Evolutionary conservation across 768 basidiomycete species (phyloP), one percentile per base, ranked within the genome.

Genomic region (Paxillus ammoniavirescens): DNA sequence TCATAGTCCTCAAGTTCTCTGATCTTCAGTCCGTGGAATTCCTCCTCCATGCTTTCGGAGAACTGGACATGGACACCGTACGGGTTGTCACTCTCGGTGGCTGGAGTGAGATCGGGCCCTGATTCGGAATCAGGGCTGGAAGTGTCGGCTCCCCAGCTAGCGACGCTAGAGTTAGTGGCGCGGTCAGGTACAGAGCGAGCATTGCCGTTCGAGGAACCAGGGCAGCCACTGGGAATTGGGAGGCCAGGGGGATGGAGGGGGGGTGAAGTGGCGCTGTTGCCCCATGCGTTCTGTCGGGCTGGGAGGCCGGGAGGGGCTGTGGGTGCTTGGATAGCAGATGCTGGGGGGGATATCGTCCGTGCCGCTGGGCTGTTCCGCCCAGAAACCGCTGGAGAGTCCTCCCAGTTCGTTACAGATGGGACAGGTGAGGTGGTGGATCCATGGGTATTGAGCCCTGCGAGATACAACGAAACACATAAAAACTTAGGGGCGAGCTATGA

Each of bases 61-160:
- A 65, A 63, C n/a, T 59, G 45, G 40, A 71, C 49, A 35, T 54
- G 58, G 38, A 61, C 50, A 5, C 26, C 52, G 45, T 57, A 52
- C 4, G 63, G 67, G 28, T 71, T 55, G 42, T 70, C 63, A 9
- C 63, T 59, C 17, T 61, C 63, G 2, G 60, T 62, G 41, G 65
- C 45, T 17, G 57, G 55, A 13, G 60, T 54, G n/a, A 56, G 55
- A 49, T 66, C 65, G 18, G 64, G 61, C 21, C 60, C 59, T 40
- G 52, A 63, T 41, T 68, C 62, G 8, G 67, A 60, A 38, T 68
- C 69, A 8, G 62, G 66, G 51, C 62, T 68, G 26, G 68, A 60
- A 13, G 52, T 45, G 12, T 66, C 64, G 4, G 61, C 49, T 2
- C 66, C 61, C 65, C 67, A 69, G 42, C 67, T 50, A 2, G 50